These are phyloP conservation scores for Coemansia sp. DNA, from an alignment of 192 early-diverging fungal species.

Conservation along the genomic window DNA sequence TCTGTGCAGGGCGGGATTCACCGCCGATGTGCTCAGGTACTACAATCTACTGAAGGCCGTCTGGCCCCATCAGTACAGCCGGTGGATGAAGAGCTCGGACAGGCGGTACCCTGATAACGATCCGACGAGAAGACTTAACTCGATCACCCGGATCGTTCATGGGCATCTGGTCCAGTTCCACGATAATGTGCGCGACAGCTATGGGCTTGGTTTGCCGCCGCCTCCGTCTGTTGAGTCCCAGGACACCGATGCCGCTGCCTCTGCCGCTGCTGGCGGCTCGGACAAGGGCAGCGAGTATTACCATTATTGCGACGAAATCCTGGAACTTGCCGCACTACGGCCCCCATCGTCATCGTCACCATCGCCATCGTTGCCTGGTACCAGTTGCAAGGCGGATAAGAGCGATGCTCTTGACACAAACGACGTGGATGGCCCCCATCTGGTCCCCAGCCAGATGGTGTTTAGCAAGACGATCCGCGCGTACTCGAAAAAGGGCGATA, in stretches of 20 bases:
- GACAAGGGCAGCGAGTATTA: conserved; percentile 1
- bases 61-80: conserved; percentile 31
- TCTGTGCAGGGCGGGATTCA: conserved; percentile 3
- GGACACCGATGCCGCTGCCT: too few relatives aligned
- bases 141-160: conserved; percentile 19
- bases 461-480: conserved; percentile 26
- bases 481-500: conserved; percentile 20
- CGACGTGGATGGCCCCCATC: neutral
- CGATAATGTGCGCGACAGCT: conserved; percentile 6
- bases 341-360: too few relatives aligned
- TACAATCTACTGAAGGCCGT: conserved; percentile 2
- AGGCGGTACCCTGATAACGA: neutral
- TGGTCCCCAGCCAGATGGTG: conserved; percentile 3
- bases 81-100: conserved; percentile 11
- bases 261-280: neutral
- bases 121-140: neutral
- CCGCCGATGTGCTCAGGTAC: conserved; percentile 5
- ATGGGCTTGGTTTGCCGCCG: conserved; percentile 4
- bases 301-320: conserved; percentile 11
- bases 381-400: neutral
- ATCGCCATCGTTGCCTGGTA: neutral
- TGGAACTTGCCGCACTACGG: conserved; percentile 6
- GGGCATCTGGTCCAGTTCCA: conserved; percentile 16
- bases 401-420: neutral
- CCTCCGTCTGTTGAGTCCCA: too few relatives aligned